Evolutionary conservation across 805 yeast species (phyloP).

Genomic region (Candida pini): DNA sequence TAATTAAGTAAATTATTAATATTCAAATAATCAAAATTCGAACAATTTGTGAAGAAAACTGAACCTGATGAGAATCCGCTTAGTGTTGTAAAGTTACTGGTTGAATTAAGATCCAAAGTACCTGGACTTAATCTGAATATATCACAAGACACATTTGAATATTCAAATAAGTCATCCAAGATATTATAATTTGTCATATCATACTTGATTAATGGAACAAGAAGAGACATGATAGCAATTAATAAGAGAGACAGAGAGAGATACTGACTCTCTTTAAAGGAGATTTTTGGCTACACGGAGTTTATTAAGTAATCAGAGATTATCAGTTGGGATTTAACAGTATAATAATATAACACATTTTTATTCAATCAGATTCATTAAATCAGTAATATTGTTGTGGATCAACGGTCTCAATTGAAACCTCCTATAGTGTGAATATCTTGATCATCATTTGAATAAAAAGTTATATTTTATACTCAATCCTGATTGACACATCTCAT

Average conservation of each 20-base stretch:
- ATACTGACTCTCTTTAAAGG: too few species aligned
- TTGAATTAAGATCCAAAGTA: background rate
- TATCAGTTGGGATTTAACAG: background rate
- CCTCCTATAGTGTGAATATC: constrained; percentile 57
- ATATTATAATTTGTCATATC: too few species aligned
- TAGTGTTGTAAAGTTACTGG: background rate
- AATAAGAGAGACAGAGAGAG: too few species aligned
- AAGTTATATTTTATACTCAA: too few species aligned
- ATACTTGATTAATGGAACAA: too few species aligned
- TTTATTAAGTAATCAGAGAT: too few species aligned
- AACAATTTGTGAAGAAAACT: background rate
- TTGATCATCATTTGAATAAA: constrained; percentile 22
- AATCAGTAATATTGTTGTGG: constrained; percentile 42
- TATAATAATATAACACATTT: background rate
- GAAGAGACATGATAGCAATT: too few species aligned
- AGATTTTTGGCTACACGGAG: too few species aligned
- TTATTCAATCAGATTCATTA: constrained; percentile 41
- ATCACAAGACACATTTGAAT: background rate
- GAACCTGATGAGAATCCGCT: background rate
- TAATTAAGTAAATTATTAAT: background rate
- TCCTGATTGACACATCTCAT: too few species aligned
- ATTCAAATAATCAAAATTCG: background rate
- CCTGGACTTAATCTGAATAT: background rate
- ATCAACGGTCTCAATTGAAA: constrained; percentile 29
- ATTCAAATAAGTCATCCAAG: too few species aligned